phyloP scores from a whole-genome alignment of 2,329 filamentous ascomycete species.

The Ceratocystis variospora region DNA sequence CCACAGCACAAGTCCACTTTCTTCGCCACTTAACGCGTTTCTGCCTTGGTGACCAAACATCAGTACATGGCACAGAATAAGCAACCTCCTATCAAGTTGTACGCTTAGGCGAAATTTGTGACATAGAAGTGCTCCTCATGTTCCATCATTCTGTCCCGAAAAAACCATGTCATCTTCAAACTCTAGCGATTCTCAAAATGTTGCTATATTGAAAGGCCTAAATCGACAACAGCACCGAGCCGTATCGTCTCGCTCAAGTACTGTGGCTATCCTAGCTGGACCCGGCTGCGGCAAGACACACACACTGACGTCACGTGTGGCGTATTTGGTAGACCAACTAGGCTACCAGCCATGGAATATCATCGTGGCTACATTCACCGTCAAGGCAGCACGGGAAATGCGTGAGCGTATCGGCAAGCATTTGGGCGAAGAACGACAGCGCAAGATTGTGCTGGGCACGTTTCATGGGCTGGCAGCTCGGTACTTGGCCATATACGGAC shows the following conservation, averaged over 20 bases:
- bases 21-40: neutral
- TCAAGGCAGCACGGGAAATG: constrained; percentile 91
- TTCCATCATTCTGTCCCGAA: neutral
- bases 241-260: constrained; percentile 38
- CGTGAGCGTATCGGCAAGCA: constrained; percentile 67
- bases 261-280: constrained; percentile 53
- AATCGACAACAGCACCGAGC: constrained; percentile 34
- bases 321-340: constrained; percentile 64
- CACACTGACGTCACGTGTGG: constrained; percentile 82
- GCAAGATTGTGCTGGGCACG: constrained; percentile 71
- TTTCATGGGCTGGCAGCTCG: constrained; percentile 87
- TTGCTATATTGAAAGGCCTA: neutral
- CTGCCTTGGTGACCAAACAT: neutral
- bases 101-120: neutral
- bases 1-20: neutral
- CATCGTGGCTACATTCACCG: constrained; percentile 91
- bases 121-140: neutral
- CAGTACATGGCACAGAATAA: neutral
- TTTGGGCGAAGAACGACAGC: constrained; percentile 65
- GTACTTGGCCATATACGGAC: constrained; percentile 72
- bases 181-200: neutral
- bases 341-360: constrained; percentile 71
- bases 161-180: neutral
- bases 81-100: too few species aligned
- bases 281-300: constrained; percentile 81